Conservation (phyloP, 1,284 basidiomycete species). For the Leccinum ponderosum region DNA sequence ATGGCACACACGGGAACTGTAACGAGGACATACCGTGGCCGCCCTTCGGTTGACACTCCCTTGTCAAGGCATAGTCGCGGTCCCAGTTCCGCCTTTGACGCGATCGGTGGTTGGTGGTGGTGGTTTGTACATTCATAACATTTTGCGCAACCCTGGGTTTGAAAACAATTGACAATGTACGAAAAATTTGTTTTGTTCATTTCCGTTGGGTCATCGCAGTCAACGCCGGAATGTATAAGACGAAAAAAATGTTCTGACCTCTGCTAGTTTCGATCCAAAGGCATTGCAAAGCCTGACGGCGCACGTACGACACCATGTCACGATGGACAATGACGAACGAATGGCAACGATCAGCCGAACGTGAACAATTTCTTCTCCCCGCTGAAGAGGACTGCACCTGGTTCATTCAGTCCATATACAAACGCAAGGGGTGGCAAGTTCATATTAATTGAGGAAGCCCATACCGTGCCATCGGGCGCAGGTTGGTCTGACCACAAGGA, state of each 20-base stretch:
- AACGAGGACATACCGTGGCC: constrained; percentile 13
- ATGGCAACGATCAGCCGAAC: constrained; percentile 11
- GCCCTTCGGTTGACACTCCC: neutral
- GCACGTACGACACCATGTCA: neutral
- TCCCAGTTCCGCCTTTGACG: neutral
- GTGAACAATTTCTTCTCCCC: constrained; percentile 17
- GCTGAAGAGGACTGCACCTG: neutral
- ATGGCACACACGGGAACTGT: constrained; percentile 10
- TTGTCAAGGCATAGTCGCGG: neutral
- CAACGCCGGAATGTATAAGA: constrained; percentile 18
- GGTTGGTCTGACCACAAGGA: constrained; percentile 16
- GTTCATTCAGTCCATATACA: constrained; percentile 3
- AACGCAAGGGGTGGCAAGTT: constrained; percentile 6
- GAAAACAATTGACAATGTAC: constrained; percentile 6
- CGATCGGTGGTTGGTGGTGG: constrained; percentile 13
- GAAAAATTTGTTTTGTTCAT: constrained; percentile 33
- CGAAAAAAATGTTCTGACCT: constrained; percentile 18
- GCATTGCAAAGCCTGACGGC: neutral
- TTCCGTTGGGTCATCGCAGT: constrained; percentile 27
- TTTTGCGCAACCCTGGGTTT: constrained; percentile 18
- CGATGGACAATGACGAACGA: constrained; percentile 18
- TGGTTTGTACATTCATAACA: constrained; percentile 2
- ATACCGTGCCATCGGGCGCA: constrained; percentile 2
- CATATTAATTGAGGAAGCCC: constrained; percentile 25
- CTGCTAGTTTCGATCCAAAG: constrained; percentile 9